Percentiles rank a stretch among this genome's conserved stretches.
phyloP scores from a whole-genome alignment of 164 flowering plant genomes.

The Tetrastigma voinierianum region DNA sequence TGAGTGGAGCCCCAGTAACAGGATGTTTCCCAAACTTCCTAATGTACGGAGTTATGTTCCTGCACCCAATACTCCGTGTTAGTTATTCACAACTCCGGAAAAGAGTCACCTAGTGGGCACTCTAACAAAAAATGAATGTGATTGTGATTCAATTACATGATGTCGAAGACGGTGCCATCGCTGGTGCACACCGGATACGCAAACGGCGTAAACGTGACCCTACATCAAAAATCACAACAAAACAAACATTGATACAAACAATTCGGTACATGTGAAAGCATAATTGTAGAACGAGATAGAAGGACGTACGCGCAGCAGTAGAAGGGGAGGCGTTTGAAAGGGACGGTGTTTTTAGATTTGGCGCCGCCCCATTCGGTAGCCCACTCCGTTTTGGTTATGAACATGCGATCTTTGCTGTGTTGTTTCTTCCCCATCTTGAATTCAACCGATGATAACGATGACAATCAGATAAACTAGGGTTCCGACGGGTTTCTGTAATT shows the following conservation, averaged over 20 bases:
- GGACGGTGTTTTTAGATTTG: slow-evolving; percentile 69
- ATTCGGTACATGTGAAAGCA: neutral
- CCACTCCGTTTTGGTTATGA: slow-evolving; percentile 95
- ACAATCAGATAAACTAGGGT: neutral
- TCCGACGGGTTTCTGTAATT: neutral
- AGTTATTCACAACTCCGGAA: no score
- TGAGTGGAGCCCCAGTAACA: slow-evolving; percentile 71
- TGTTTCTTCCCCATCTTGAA: slow-evolving; percentile 93
- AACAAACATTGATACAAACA: neutral
- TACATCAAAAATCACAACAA: slow-evolving; percentile 22
- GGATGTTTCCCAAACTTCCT: slow-evolving; percentile 87
- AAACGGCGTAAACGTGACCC: slow-evolving; percentile 88
- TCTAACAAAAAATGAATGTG: neutral
- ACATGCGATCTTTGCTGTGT: slow-evolving; percentile 96
- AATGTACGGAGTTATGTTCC: slow-evolving; percentile 82
- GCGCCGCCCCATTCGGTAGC: slow-evolving; percentile 99
- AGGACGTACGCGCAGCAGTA: slow-evolving; percentile 83
- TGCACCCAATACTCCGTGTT: slow-evolving; percentile 24
- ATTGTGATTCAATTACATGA: slow-evolving; percentile 36
- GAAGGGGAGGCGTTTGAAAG: slow-evolving; percentile 95
- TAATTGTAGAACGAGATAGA: slow-evolving; percentile 4
- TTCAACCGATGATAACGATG: neutral
- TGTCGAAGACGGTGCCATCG: slow-evolving; percentile 87
- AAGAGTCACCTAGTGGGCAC: no score
- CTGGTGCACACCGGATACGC: slow-evolving; percentile 76